Conservation (phyloP, 768 basidiomycete species). For the Phlebiopsis gigantea region DNA sequence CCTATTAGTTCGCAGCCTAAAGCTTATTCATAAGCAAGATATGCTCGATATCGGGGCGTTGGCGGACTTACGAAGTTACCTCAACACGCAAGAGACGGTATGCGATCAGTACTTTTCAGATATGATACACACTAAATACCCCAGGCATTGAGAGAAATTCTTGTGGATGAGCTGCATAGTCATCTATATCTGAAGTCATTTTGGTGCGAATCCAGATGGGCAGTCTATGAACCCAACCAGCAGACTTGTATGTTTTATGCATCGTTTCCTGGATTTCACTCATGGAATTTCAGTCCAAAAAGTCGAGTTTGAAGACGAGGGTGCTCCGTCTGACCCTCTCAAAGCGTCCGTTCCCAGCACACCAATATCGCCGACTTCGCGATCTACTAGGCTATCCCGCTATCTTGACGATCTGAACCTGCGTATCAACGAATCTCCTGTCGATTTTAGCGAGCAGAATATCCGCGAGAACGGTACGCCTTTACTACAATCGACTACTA, state of each 20-base stretch:
- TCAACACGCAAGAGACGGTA: constrained; percentile 82
- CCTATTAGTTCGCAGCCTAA: constrained; percentile 81
- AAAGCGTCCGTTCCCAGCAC: constrained; percentile 33
- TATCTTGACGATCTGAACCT: constrained; percentile 62
- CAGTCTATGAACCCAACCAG: constrained; percentile 76
- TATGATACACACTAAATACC: background rate
- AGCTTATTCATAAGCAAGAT: constrained; percentile 86
- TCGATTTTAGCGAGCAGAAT: constrained; percentile 48
- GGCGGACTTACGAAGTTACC: constrained; percentile 80
- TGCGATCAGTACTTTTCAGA: constrained; percentile 22
- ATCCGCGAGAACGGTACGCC: background rate
- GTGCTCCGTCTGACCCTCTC: constrained; percentile 20
- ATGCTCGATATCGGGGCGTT: constrained; percentile 96
- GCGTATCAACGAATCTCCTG: constrained; percentile 75
- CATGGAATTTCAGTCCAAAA: constrained; percentile 45
- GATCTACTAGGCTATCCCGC: constrained; percentile 48
- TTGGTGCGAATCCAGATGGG: constrained; percentile 94
- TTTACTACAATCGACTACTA: constrained; percentile 10
- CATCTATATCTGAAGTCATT: constrained; percentile 97
- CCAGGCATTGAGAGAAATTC: constrained; percentile 66
- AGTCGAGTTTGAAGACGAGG: constrained; percentile 59
- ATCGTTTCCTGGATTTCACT: background rate
- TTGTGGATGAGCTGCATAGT: constrained; percentile 92
- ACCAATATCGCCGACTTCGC: constrained; percentile 34
- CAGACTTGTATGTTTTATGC: constrained; percentile 50